Percentiles rank a stretch among this genome's conserved stretches.
phyloP scores from a whole-genome alignment of 2,329 filamentous ascomycete genomes.

The Coniella vitis region DNA sequence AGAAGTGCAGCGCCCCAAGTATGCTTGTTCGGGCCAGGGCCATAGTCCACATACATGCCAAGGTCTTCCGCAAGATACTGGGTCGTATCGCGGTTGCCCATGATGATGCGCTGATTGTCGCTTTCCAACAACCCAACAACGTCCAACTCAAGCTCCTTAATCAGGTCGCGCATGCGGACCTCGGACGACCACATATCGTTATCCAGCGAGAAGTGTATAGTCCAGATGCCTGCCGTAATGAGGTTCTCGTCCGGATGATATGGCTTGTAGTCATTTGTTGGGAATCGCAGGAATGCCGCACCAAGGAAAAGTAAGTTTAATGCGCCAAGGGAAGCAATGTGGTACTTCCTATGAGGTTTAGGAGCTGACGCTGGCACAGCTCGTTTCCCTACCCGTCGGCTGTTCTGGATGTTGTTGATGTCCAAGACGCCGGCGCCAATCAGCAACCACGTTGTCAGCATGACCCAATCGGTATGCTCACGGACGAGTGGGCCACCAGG shows the following conservation, averaged over 20 bases:
- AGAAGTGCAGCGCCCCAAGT: constrained; percentile 92
- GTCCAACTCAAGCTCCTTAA: constrained; percentile 93
- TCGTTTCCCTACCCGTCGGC: constrained; percentile 31
- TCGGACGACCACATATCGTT: constrained; percentile 99
- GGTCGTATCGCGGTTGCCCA: constrained; percentile 96
- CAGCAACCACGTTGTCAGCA: constrained; percentile 76
- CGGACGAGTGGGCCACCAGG: constrained; percentile 87
- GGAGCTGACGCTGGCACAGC: constrained; percentile 11
- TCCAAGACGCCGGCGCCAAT: constrained; percentile 83
- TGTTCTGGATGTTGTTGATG: constrained; percentile 45
- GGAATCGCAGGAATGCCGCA: constrained; percentile 84
- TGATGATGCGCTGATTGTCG: constrained; percentile 95
- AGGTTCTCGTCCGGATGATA: constrained; percentile 84
- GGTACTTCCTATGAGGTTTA: constrained; percentile 44
- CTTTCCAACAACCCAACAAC: constrained; percentile 91
- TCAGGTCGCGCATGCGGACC: constrained; percentile 82
- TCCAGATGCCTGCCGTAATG: constrained; percentile 95
- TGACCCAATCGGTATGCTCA: constrained; percentile 93
- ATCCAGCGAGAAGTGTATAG: constrained; percentile 94
- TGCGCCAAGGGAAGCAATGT: constrained; percentile 53
- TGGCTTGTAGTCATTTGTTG: constrained; percentile 82
- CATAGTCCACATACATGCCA: constrained; percentile 98
- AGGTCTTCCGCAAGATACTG: constrained; percentile 93
- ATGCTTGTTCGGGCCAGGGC: constrained; percentile 96
- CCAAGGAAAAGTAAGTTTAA: constrained; percentile 76